Evolutionary conservation across 768 basidiomycete species (phyloP).

Genomic region (Leccinum broughii): DNA sequence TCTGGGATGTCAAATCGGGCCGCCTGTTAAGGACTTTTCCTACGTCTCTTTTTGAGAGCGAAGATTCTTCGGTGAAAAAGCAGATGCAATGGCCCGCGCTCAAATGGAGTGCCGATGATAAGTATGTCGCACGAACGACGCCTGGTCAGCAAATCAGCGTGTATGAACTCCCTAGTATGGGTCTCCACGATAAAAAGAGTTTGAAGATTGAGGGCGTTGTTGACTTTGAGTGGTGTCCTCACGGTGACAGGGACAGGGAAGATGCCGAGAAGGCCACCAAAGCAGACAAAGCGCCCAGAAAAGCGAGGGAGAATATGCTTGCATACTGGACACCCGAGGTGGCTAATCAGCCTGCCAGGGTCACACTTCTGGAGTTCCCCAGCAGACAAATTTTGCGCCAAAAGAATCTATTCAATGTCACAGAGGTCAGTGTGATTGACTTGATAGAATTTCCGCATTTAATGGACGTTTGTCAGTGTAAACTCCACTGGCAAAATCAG

Average conservation of each 20-base stretch:
- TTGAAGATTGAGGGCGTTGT: constrained; percentile 96
- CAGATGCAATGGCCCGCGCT: constrained; percentile 93
- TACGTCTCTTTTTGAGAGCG: constrained; percentile 59
- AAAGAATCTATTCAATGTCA: constrained; percentile 97
- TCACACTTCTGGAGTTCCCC: constrained; percentile 90
- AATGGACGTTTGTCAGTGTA: constrained; percentile 61
- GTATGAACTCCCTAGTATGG: constrained; percentile 94
- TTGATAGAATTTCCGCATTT: constrained; percentile 4
- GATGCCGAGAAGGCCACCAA: constrained; percentile 49
- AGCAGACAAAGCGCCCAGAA: constrained; percentile 54
- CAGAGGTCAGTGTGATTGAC: constrained; percentile 64
- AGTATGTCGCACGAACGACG: constrained; percentile 87
- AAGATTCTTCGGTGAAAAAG: constrained; percentile 61
- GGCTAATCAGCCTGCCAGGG: constrained; percentile 93
- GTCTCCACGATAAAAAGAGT: constrained; percentile 92
- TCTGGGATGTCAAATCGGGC: constrained; percentile 98
- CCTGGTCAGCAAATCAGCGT: constrained; percentile 94
- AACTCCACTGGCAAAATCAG: constrained; percentile 97
- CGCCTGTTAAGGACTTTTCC: constrained; percentile 90
- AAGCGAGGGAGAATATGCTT: constrained; percentile 85
- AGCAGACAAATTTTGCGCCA: constrained; percentile 80
- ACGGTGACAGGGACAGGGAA: constrained; percentile 85
- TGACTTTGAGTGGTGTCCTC: constrained; percentile 98
- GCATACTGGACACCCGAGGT: constrained; percentile 99
- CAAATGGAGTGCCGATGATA: constrained; percentile 98